Percentiles rank a stretch among this genome's conserved stretches.
Conservation (phyloP, 306 rosid species). For the Neltuma alba region DNA sequence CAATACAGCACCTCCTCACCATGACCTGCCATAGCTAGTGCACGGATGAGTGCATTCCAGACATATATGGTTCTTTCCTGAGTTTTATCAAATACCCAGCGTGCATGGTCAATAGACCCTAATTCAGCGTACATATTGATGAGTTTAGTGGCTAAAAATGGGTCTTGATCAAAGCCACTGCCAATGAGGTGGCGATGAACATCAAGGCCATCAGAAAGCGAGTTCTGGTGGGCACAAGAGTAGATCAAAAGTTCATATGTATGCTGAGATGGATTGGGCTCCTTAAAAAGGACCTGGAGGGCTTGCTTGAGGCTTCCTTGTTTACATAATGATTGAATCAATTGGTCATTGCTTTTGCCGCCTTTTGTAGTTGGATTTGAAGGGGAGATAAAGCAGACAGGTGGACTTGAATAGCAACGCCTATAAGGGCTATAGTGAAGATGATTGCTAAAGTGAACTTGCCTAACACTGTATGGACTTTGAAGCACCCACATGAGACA, state of each 20-base stretch:
- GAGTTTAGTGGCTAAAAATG: slow-evolving; percentile 84
- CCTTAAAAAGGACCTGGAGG: slow-evolving; percentile 57
- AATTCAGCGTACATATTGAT: slow-evolving; percentile 80
- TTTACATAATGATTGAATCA: slow-evolving; percentile 78
- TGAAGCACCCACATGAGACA: slow-evolving; percentile 73
- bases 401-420: slow-evolving; percentile 28
- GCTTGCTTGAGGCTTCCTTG: slow-evolving; percentile 82
- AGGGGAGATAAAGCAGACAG: slow-evolving; percentile 50
- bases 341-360: slow-evolving; percentile 44
- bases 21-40: slow-evolving; percentile 68
- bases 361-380: slow-evolving; percentile 34
- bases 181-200: slow-evolving; percentile 62
- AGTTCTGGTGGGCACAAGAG: slow-evolving; percentile 64
- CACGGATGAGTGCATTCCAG: slow-evolving; percentile 86
- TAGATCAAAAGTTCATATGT: slow-evolving; percentile 74
- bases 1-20: slow-evolving; percentile 69
- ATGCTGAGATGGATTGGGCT: slow-evolving; percentile 71
- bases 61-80: slow-evolving; percentile 75
- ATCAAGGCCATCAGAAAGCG: slow-evolving; percentile 63
- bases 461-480: slow-evolving; percentile 45
- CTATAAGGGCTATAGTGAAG: slow-evolving; percentile 28
- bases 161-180: slow-evolving; percentile 71
- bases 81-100: slow-evolving; percentile 76
- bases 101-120: slow-evolving; percentile 65
- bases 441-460: slow-evolving; percentile 36